Conservation (phyloP, 164 flowering plant genomes). For the Vitis labrusca region DNA sequence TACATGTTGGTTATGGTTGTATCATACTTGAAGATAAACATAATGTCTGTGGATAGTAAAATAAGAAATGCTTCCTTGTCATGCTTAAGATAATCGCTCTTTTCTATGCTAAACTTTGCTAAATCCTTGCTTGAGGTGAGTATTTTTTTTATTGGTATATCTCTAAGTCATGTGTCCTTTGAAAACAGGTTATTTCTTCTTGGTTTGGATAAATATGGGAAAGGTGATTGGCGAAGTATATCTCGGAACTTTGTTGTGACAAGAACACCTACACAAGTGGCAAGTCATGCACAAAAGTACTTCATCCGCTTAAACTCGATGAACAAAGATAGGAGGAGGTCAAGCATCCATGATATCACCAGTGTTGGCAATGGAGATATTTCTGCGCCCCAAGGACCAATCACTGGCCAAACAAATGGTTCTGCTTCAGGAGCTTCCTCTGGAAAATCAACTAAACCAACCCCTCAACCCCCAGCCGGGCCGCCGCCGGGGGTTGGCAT, state of each 20-base stretch:
- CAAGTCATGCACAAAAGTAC: conserved; percentile 94
- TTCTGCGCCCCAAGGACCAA: conserved; percentile 68
- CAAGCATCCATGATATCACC: conserved; percentile 94
- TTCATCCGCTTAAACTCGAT: conserved; percentile 89
- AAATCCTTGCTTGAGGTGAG: too few relatives aligned
- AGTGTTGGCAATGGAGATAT: conserved; percentile 64
- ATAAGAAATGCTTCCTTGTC: too few relatives aligned
- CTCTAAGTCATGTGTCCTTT: neutral
- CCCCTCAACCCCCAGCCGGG: conserved; percentile 39
- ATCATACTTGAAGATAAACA: too few relatives aligned
- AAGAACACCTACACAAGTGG: conserved; percentile 93
- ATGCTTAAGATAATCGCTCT: too few relatives aligned
- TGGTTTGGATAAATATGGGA: conserved; percentile 91
- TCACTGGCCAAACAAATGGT: conserved; percentile 73
- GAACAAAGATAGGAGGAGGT: conserved; percentile 90
- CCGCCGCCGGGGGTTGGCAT: conserved; percentile 43
- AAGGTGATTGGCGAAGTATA: conserved; percentile 96
- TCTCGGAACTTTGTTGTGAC: conserved; percentile 90
- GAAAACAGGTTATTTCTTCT: conserved; percentile 76
- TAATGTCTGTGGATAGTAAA: too few relatives aligned
- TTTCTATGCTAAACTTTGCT: neutral
- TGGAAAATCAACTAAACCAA: conserved; percentile 52
- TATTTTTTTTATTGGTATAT: neutral
- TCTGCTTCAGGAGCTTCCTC: conserved; percentile 39
- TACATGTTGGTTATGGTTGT: too few relatives aligned